phyloP scores from a whole-genome alignment of 2,329 filamentous ascomycete species.

The Talaromyces pinophilus region DNA sequence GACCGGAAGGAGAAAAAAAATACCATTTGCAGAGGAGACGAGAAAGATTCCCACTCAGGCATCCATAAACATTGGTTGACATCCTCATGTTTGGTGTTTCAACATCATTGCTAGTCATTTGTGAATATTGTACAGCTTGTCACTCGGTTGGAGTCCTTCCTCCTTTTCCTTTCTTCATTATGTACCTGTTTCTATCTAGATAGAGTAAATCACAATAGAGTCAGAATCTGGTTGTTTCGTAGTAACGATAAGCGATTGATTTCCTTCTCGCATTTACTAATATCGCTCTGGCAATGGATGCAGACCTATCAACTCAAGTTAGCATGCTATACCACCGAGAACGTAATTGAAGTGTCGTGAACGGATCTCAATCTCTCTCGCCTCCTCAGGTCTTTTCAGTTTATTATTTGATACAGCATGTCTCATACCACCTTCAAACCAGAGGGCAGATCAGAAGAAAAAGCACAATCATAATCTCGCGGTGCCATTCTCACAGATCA shows the following conservation, averaged over 20 bases:
- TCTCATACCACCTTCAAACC: conserved; percentile 1
- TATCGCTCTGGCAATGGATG: not conserved
- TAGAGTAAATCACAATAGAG: not conserved
- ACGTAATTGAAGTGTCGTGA: not conserved
- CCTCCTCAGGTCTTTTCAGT: conserved; percentile 52
- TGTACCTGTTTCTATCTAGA: not conserved
- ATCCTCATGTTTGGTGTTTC: not conserved
- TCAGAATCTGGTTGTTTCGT: not conserved
- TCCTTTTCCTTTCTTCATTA: not conserved
- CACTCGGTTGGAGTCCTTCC: not conserved
- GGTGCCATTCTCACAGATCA: conserved; percentile 18
- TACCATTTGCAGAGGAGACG: not conserved
- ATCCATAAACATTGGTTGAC: not conserved
- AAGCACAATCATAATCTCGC: conserved; percentile 26
- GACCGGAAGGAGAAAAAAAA: not conserved
- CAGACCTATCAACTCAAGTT: not conserved
- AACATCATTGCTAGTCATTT: not conserved
- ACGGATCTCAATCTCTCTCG: conserved; percentile 5
- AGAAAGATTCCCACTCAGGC: not conserved
- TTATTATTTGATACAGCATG: conserved; percentile 13
- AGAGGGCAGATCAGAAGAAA: not conserved
- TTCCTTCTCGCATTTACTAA: not conserved
- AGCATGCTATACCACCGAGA: not conserved
- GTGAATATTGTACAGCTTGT: not conserved
- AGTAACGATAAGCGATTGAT: not conserved